These are phyloP conservation scores for Calonectria ilicicola DNA, from an alignment of 2,329 filamentous ascomycete species.

Conservation along the genomic window DNA sequence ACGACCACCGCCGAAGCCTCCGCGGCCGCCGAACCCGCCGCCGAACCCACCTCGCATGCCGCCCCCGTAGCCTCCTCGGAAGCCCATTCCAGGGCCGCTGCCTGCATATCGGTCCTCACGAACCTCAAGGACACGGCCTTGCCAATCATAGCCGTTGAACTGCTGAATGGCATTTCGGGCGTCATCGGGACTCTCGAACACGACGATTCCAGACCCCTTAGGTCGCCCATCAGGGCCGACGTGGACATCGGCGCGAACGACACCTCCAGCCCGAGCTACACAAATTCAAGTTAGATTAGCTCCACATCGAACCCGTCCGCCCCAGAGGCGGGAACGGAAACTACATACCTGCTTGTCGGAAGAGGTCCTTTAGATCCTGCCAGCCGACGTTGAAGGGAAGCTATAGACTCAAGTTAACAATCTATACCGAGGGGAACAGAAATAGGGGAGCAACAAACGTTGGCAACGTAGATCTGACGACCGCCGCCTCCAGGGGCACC, in stretches of 20 bases:
- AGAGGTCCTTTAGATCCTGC: conserved; percentile 99
- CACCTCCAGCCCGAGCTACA: conserved; percentile 73
- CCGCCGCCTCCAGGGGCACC: conserved; percentile 65
- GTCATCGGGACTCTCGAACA: conserved; percentile 94
- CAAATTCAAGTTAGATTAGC: conserved; percentile 19
- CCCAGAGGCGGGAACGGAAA: neutral
- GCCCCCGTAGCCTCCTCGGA: conserved; percentile 70
- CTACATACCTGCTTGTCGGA: conserved; percentile 93
- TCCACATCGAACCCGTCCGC: conserved; percentile 1
- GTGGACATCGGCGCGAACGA: conserved; percentile 96
- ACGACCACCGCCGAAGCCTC: conserved; percentile 63
- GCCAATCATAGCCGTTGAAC: conserved; percentile 99
- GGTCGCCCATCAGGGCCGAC: conserved; percentile 90
- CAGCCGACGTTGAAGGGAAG: conserved; percentile 97
- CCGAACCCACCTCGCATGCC: conserved; percentile 71
- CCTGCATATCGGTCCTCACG: conserved; percentile 95
- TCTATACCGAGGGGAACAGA: conserved; percentile 20
- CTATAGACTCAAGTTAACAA: conserved; percentile 60
- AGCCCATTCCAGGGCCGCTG: conserved; percentile 64
- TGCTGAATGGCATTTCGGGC: conserved; percentile 96
- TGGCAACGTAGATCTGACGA: conserved; percentile 96
- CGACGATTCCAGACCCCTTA: conserved; percentile 97
- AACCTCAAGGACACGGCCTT: conserved; percentile 91
- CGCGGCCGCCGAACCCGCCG: conserved; percentile 66
- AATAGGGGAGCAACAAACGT: conserved; percentile 77